Evolutionary conservation across 2,329 filamentous ascomycete genomes (phyloP).

Genomic region (Cladophialophora psammophila): DNA sequence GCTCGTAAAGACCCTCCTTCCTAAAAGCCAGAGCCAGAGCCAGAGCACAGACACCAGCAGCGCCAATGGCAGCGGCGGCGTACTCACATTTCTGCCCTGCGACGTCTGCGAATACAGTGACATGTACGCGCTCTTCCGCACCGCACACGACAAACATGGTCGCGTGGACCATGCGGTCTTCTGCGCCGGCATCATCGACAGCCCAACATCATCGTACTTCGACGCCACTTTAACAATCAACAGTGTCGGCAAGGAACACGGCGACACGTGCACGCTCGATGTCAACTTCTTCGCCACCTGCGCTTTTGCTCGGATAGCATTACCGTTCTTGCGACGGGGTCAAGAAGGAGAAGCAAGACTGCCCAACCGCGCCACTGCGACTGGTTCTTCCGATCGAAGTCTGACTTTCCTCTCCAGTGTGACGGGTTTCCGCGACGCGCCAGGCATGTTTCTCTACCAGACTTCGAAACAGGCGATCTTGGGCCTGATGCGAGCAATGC

Average conservation of each 20-base stretch:
- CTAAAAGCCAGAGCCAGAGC: not conserved
- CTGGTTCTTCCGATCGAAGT: not conserved
- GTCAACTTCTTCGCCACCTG: constrained; percentile 58
- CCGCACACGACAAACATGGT: constrained; percentile 52
- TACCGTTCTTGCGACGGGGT: constrained; percentile 56
- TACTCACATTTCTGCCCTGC: constrained; percentile 46
- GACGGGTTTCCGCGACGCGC: constrained; percentile 58
- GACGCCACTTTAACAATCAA: constrained; percentile 54
- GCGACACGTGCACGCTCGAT: constrained; percentile 51
- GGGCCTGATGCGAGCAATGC: constrained; percentile 57
- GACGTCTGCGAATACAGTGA: constrained; percentile 57
- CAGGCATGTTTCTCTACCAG: constrained; percentile 57
- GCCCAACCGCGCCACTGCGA: constrained; percentile 39
- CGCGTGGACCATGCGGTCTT: constrained; percentile 58
- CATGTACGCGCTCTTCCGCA: constrained; percentile 55
- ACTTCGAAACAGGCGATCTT: constrained; percentile 59
- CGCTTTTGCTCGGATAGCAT: constrained; percentile 57
- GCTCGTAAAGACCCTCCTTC: constrained; percentile 20
- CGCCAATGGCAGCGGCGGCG: not conserved
- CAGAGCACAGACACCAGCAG: not conserved
- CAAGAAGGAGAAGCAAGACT: constrained; percentile 26
- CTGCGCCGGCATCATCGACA: constrained; percentile 56
- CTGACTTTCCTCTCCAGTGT: constrained; percentile 55
- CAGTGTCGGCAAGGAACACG: constrained; percentile 46
- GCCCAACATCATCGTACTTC: constrained; percentile 51